Evolutionary conservation across 306 rosid genomes (phyloP).

Genomic region (Prunus mira): DNA sequence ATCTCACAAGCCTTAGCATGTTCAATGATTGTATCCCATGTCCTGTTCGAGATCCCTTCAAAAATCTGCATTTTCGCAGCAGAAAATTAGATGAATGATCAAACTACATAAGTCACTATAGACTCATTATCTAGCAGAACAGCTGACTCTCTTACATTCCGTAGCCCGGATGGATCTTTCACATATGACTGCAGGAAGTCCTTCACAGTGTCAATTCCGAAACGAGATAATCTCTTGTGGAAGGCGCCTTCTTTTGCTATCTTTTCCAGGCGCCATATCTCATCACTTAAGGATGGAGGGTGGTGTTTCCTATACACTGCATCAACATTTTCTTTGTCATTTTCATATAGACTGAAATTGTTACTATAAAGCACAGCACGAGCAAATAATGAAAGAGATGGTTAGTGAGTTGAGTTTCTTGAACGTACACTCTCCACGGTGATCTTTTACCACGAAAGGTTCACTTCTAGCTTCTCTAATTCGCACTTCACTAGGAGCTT

Average conservation of each 20-base stretch:
- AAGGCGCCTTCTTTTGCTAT: slow-evolving; percentile 43
- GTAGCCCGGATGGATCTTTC: slow-evolving; percentile 27
- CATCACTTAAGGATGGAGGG: slow-evolving; percentile 55
- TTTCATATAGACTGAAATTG: slow-evolving; percentile 5
- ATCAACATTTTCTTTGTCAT: slow-evolving; percentile 18
- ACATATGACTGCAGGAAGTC: slow-evolving; percentile 37
- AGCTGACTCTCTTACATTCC: slow-evolving; percentile 31
- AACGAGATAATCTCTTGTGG: slow-evolving; percentile 23
- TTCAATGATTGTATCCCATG: slow-evolving; percentile 38
- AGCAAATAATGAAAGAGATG: background rate
- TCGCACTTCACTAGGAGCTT: slow-evolving; percentile 6
- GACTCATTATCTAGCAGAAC: background rate
- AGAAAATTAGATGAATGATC: background rate
- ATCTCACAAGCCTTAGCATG: slow-evolving; percentile 49
- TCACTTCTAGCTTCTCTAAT: slow-evolving; percentile 59
- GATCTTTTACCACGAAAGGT: slow-evolving; percentile 58
- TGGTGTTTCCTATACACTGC: slow-evolving; percentile 54
- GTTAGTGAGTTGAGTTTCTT: background rate
- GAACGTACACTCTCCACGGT: slow-evolving; percentile 60
- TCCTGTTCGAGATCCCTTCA: slow-evolving; percentile 25
- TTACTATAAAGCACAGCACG: background rate
- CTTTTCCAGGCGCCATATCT: slow-evolving; percentile 59
- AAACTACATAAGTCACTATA: background rate
- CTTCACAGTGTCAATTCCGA: slow-evolving; percentile 35
- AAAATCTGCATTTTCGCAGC: slow-evolving; percentile 42